Percentiles rank a stretch among this genome's conserved stretches.
Evolutionary conservation across 495 filamentous ascomycete species (phyloP).

Genomic region (Extremus antarcticus): DNA sequence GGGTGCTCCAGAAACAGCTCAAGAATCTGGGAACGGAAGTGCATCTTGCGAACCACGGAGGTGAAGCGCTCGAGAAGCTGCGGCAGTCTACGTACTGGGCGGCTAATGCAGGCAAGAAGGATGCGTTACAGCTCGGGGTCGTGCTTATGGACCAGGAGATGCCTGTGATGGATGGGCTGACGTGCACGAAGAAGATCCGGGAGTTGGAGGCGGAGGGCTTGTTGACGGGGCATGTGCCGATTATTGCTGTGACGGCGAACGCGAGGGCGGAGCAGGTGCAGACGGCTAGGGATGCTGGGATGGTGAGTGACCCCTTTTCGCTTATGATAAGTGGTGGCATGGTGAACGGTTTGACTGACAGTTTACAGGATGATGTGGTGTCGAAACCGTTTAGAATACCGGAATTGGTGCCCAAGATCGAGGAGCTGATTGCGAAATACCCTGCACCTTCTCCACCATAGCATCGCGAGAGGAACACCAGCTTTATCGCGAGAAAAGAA

Average conservation of each 20-base stretch:
- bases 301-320: slow-evolving; percentile 37
- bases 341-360: background rate
- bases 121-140: slow-evolving; percentile 43
- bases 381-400: slow-evolving; percentile 69
- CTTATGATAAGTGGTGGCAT: background rate
- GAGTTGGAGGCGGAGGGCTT: slow-evolving; percentile 44
- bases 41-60: slow-evolving; percentile 61
- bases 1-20: slow-evolving; percentile 55
- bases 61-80: slow-evolving; percentile 58
- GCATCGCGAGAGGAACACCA: no score
- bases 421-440: slow-evolving; percentile 24
- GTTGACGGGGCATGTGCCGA: slow-evolving; percentile 50
- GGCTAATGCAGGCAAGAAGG: slow-evolving; percentile 17
- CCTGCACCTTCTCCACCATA: slow-evolving; percentile 9
- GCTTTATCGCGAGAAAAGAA: no score
- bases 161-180: slow-evolving; percentile 72
- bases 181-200: slow-evolving; percentile 56
- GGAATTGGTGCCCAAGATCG: slow-evolving; percentile 60
- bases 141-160: slow-evolving; percentile 80
- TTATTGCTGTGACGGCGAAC: slow-evolving; percentile 71
- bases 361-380: slow-evolving; percentile 58
- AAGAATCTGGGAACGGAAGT: slow-evolving; percentile 51
- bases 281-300: slow-evolving; percentile 55
- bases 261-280: slow-evolving; percentile 56
- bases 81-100: slow-evolving; percentile 26